Evolutionary conservation across 176 grass and related monocot genomes (phyloP), one percentile per base, ranked within the genome.

Genomic region (Saccharum spontaneum): DNA sequence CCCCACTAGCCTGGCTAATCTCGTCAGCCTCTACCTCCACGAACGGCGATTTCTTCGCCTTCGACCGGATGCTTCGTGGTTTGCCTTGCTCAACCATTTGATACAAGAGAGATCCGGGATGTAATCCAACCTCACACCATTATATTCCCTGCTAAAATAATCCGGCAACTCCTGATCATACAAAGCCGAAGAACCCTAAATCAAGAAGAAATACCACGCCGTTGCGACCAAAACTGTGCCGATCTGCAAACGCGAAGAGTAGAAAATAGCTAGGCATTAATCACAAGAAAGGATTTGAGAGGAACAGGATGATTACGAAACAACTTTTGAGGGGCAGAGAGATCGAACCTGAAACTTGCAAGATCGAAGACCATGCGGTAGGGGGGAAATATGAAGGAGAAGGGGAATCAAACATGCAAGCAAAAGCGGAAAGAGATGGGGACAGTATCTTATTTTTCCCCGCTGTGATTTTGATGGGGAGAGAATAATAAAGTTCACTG

Each of bases 1-100:
- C 87, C 59, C 89, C 89, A 18, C 80, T 91, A 11, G 80, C 74
- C 67, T 89, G 82, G 23, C 83, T 88, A 48, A 83, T 79, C 68
- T 95, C 85, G 61, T 90, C 87, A 22, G 50, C 79, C 73, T 94
- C 87, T 82, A 89, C 78, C 46, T 90, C 88, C 8, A 88, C 67
- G 54, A 83, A 73, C 38, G 68, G 49, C 4, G 73, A 71, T 10
- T 78, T 85, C 40, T 92, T 79, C 45, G 69, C 68, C 79, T 88
- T 88, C 17, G 57, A 48, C 59, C 69, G 71, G 9, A 34, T 59
- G 26, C 57, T 54, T 48, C 54, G 75, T 45, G 52, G 20, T 55
- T 46, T 57, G 26, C 26, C 75, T 22, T 71, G 37, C 38, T 59
- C 66, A 11, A 70, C 38, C 67, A 79, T 86, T 61, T 65, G 59